Base-by-base conservation (phyloP, 108 stramenopile species). In the Fistulifera pelliculosa region DNA sequence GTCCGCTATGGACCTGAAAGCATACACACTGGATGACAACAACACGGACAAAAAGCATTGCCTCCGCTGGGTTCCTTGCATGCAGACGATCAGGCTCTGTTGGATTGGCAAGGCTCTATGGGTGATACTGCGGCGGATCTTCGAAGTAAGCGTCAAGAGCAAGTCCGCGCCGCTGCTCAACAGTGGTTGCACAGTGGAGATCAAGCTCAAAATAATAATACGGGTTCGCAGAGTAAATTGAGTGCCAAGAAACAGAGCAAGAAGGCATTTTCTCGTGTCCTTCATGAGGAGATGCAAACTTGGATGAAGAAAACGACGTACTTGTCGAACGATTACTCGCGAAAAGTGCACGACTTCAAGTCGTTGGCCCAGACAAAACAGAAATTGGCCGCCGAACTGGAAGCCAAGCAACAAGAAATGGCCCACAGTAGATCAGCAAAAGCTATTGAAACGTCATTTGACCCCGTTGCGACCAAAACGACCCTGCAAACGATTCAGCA, bases 231-330 rank as follows among this genome's bases (percentile, higher is more conserved):
- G 8, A 49, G 1, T 26, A 31, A 10, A 22, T 38, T 12, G 50
- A 45, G 31, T 35, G 16, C 44, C 11, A 17, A 45, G 44, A 17
- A 21, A 21, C 44, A 17, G 12, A 54, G 66, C 16, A 79, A 76
- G 65, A 73, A 81, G 64, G 68, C 68, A 12, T 73, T 87, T 43
- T 87, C 85, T 26, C 90, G 90, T 51, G 82, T 92, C 12, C 53
- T 92, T 52, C 69, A 92, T 50, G 84, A 87, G 47, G 70, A 54
- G 1, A 74, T 81, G 69, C 75, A 73, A 49, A 79, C 78, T 47
- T 87, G 79, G 70, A 92, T 92, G 90, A 92, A 87, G 40, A 87
- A 85, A 75, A 87, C 85, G 1, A 92, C 86, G 10, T 92, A 92
- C 48, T 64, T 92, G 19, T 78, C 84, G 57, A 92, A 92, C 56